These are phyloP conservation scores for Solanum megistacrolobum DNA, from an alignment of 257 asterid species.

Conservation along the genomic window DNA sequence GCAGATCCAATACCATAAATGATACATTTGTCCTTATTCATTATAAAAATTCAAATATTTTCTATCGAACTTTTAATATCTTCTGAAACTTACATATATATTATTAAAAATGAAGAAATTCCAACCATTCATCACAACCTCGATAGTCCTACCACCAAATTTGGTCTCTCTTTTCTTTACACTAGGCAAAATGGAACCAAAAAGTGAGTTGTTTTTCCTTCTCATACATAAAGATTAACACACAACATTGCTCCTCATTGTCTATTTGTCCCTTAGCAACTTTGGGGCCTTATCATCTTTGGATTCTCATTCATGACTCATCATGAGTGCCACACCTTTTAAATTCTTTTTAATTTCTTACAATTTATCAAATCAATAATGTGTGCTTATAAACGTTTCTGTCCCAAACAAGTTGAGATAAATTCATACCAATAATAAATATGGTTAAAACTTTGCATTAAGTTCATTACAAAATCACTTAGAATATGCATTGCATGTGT, in stretches of 20 bases:
- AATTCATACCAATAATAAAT: not conserved
- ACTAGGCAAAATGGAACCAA: not conserved
- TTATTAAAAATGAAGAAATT: not conserved
- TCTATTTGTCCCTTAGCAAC: too few relatives aligned
- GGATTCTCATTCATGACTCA: slow-evolving; percentile 1
- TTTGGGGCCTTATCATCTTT: not conserved
- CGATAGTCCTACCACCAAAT: not conserved
- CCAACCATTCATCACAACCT: not conserved
- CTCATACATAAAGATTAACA: not conserved
- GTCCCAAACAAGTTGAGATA: not conserved
- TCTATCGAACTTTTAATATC: too few relatives aligned
- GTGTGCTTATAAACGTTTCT: not conserved
- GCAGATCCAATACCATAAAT: not conserved
- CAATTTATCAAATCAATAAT: not conserved
- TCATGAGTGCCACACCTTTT: not conserved
- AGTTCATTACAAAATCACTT: not conserved
- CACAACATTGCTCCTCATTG: too few relatives aligned
- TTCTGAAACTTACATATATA: too few relatives aligned
- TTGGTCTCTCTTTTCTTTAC: not conserved
- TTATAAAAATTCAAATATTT: too few relatives aligned
- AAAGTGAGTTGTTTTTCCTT: not conserved
- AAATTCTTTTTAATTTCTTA: not conserved
- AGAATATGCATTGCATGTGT: not conserved
- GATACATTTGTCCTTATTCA: not conserved
- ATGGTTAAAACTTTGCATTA: not conserved